phyloP scores from a whole-genome alignment of 306 rosid species.

The Vigna unguiculata region DNA sequence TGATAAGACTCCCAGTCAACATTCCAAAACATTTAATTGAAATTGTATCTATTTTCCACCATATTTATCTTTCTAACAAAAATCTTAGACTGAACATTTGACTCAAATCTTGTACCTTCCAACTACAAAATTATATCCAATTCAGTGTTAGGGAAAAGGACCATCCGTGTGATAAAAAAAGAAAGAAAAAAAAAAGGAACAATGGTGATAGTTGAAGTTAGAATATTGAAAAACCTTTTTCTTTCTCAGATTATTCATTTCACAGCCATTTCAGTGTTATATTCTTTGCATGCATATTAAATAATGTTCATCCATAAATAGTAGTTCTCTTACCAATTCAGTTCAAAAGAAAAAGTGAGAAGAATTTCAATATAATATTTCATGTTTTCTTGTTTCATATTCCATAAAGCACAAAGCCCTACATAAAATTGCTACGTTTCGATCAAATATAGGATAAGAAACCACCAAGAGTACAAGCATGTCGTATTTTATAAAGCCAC shows the following conservation, averaged over 20 bases:
- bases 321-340: background rate
- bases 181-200: background rate
- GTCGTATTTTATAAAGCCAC: conserved; percentile 27
- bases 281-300: background rate
- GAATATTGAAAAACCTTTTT: background rate
- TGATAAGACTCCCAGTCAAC: background rate
- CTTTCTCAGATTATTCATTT: background rate
- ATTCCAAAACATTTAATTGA: background rate
- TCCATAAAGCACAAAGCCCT: conserved; percentile 2
- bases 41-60: background rate
- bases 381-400: background rate
- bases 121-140: background rate
- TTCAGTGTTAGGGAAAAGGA: background rate
- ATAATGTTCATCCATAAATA: conserved; percentile 4
- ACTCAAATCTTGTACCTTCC: background rate
- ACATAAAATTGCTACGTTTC: conserved; percentile 35
- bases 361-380: background rate
- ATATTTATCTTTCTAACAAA: background rate
- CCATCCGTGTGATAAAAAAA: background rate
- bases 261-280: background rate
- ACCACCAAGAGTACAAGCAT: background rate
- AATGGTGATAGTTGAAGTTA: conserved; percentile 1
- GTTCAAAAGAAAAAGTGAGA: conserved; percentile 11
- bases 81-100: conserved; percentile 6
- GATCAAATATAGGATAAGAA: background rate